Conservation (phyloP, 352 stramenopile genomes). For the Pythium myriotylum region DNA sequence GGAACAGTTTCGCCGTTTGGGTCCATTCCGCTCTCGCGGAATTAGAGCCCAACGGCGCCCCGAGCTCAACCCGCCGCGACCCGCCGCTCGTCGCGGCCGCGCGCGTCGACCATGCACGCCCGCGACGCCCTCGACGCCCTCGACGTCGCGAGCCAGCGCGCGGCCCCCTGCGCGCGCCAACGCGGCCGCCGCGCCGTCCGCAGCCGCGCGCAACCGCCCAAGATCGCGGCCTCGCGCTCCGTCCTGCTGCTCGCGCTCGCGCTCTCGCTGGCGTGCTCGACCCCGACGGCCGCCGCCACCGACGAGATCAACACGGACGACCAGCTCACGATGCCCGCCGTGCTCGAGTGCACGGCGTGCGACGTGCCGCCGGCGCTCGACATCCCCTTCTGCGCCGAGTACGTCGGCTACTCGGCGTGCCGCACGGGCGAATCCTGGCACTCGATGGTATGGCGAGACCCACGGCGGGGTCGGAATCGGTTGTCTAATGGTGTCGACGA, state of each 20-base stretch:
- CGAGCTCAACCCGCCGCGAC: conserved; percentile 6
- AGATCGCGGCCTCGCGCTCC: conserved; percentile 3
- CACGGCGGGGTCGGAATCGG: background rate
- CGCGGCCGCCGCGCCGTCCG: background rate
- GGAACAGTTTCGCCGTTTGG: conserved; percentile 23
- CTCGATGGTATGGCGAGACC: conserved; percentile 27
- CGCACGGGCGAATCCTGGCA: conserved; percentile 48
- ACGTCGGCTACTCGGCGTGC: conserved; percentile 61
- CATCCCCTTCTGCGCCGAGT: conserved; percentile 59
- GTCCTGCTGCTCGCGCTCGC: background rate
- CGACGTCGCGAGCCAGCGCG: too few relatives aligned
- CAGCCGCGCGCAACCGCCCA: conserved; percentile 1
- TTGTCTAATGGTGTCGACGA: background rate
- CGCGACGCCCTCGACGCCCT: too few relatives aligned
- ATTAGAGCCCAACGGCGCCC: conserved; percentile 20
- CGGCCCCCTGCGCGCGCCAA: too few relatives aligned
- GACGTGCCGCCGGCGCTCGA: conserved; percentile 46
- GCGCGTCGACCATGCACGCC: too few relatives aligned
- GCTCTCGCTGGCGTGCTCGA: background rate
- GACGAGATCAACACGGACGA: conserved; percentile 6
- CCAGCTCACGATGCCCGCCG: conserved; percentile 16
- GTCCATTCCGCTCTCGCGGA: conserved; percentile 12
- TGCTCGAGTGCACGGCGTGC: conserved; percentile 51
- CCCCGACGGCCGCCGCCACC: background rate
- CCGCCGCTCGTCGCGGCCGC: background rate